Conservation (phyloP, 2,329 filamentous ascomycete species). For the Cladosporium oxysporum region DNA sequence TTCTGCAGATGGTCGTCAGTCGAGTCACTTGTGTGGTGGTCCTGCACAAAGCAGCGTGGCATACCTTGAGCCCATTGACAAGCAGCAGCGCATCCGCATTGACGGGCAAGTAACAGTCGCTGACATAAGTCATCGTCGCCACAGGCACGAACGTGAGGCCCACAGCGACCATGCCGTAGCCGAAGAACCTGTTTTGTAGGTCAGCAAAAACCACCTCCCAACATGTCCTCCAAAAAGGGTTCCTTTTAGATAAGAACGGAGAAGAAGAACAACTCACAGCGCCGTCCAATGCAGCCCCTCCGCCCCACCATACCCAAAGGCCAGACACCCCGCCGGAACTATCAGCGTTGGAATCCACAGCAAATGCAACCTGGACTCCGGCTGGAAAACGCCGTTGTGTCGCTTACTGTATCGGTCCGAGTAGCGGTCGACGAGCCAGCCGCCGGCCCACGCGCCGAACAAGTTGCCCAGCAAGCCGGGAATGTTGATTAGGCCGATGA, state of each 20-base stretch:
- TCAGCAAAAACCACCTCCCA: not conserved
- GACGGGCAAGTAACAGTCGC: constrained; percentile 40
- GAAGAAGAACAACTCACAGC: not conserved
- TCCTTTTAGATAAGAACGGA: no score
- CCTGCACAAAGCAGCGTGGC: not conserved
- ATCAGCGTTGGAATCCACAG: constrained; percentile 45
- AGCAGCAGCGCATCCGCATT: constrained; percentile 42
- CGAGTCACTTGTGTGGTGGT: not conserved
- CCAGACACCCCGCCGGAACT: constrained; percentile 46
- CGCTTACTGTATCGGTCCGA: constrained; percentile 44
- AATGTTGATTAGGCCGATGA: constrained; percentile 45
- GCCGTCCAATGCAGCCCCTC: constrained; percentile 44
- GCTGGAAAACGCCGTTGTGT: constrained; percentile 48
- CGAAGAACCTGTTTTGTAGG: constrained; percentile 39
- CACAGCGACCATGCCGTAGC: constrained; percentile 49
- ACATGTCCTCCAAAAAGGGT: no score
- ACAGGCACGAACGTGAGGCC: constrained; percentile 47
- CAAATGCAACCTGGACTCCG: constrained; percentile 47
- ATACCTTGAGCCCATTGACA: constrained; percentile 38
- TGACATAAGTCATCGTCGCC: constrained; percentile 50
- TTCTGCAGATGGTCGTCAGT: constrained; percentile 33
- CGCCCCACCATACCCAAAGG: constrained; percentile 50
- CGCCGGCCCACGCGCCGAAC: constrained; percentile 45
- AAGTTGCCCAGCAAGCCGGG: constrained; percentile 47
- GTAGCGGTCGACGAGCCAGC: constrained; percentile 47